Percentiles rank a stretch among this genome's conserved stretches.
These are phyloP conservation scores for Plantago ovata DNA, from an alignment of 257 asterid genomes.

Conservation along the genomic window DNA sequence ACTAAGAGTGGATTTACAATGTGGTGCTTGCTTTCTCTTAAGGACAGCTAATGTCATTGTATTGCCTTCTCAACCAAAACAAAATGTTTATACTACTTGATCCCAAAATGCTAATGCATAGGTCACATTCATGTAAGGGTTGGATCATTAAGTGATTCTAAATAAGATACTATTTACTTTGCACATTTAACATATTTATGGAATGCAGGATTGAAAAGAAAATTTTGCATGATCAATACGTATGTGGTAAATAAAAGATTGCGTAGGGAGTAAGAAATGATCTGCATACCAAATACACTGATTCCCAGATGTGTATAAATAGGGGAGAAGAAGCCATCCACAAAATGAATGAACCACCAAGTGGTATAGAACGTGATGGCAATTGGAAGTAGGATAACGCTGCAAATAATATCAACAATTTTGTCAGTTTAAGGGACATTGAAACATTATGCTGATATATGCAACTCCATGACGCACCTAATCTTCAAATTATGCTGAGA, in stretches of 20 bases:
- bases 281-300: slow-evolving; percentile 53
- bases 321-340: slow-evolving; percentile 84
- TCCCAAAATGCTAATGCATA: background rate
- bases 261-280: background rate
- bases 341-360: slow-evolving; percentile 79
- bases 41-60: no score
- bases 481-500: slow-evolving; percentile 1
- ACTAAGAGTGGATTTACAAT: no score
- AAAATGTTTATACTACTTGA: background rate
- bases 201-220: background rate
- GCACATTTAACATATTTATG: background rate
- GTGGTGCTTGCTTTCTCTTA: no score
- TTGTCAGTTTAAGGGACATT: slow-evolving; percentile 6
- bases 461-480: slow-evolving; percentile 10
- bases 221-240: background rate
- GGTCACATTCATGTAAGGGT: background rate
- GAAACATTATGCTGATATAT: background rate
- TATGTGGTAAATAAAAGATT: no score
- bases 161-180: background rate
- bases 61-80: no score
- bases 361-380: slow-evolving; percentile 80
- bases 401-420: slow-evolving; percentile 29
- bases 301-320: slow-evolving; percentile 67
- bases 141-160: background rate
- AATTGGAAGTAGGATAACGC: slow-evolving; percentile 71